Evolutionary conservation across 2,329 filamentous ascomycete genomes (phyloP), one percentile per base, ranked within the genome.

Genomic region (Aschersonia sp.): DNA sequence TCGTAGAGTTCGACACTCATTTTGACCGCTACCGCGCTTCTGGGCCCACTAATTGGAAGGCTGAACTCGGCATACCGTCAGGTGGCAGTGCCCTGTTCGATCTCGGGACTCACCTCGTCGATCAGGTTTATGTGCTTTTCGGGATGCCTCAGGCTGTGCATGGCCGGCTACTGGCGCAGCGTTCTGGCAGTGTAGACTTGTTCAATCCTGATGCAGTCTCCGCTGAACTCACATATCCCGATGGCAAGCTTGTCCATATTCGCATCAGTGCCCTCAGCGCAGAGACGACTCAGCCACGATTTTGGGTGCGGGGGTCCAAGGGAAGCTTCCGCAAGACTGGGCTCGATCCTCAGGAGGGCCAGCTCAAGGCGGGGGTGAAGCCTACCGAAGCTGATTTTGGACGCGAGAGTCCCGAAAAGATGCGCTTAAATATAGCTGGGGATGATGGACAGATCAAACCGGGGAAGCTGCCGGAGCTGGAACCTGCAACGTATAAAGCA

Each of bases 1-100:
- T 89, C 40, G 73, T 83, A 47, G 84, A 90, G 65, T 86, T 84
- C 58, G 78, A 88, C 62, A 83, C 82, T 29, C 84, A 89, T 66
- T 89, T 89, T 58, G 86, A 90, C 62, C 78, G 85, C 14, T 81
- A 84, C 65, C 76, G 79, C 14, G 70, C 81, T 11, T 69, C 71
- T 32, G 68, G 72, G 40, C 75, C 79, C 30, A 59, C 69, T 48
- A 71, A 66, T 45, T 90, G 85, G 85, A 88, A 88, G 69, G 75
- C 72, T 40, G 62, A 60, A 11, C 68, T 83, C 47, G 64, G 70
- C 32, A 74, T 82, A 56, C 60, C 66, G 14, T 70, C 80, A 12
- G 84, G 80, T 9, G 79, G 81, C 40, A 81, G 83, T 37, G 79
- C 71, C 29, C 67, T 88, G 29, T 89, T 83, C 58, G 85, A 89